Conservation (phyloP, 2,329 filamentous ascomycete species). For the Aspergillus udagawae region DNA sequence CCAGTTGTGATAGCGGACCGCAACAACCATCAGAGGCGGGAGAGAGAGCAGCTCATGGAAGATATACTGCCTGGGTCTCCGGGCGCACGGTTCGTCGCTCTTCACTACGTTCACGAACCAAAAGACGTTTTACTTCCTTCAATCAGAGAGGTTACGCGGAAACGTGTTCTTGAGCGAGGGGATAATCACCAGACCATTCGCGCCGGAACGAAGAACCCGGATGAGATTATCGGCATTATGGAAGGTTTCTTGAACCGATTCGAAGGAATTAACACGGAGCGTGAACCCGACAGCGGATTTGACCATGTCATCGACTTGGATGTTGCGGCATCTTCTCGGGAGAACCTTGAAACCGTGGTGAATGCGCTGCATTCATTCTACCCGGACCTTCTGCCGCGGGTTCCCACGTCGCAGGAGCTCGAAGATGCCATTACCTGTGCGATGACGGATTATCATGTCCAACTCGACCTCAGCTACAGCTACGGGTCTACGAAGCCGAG, state of each 20-base stretch:
- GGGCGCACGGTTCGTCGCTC: conserved; percentile 69
- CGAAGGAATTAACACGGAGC: conserved; percentile 66
- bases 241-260: conserved; percentile 87
- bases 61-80: conserved; percentile 64
- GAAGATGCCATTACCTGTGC: conserved; percentile 75
- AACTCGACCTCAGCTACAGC: conserved; percentile 64
- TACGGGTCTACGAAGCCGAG: conserved; percentile 38
- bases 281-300: conserved; percentile 73
- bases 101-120: conserved; percentile 80
- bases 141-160: conserved; percentile 70
- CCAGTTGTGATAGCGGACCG: conserved; percentile 84
- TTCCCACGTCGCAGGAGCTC: conserved; percentile 70
- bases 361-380: conserved; percentile 69
- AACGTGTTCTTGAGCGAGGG: conserved; percentile 76
- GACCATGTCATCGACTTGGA: conserved; percentile 83
- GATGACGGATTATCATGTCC: conserved; percentile 71
- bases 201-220: conserved; percentile 65
- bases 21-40: conserved; percentile 87
- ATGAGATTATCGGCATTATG: conserved; percentile 87
- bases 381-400: conserved; percentile 62
- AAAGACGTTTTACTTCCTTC: conserved; percentile 59
- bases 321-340: conserved; percentile 68
- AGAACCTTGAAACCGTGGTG: conserved; percentile 79
- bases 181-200: conserved; percentile 99
- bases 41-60: conserved; percentile 80